Conservation (phyloP, 2,329 filamentous ascomycete genomes). For the Sclerotinia borealis region DNA sequence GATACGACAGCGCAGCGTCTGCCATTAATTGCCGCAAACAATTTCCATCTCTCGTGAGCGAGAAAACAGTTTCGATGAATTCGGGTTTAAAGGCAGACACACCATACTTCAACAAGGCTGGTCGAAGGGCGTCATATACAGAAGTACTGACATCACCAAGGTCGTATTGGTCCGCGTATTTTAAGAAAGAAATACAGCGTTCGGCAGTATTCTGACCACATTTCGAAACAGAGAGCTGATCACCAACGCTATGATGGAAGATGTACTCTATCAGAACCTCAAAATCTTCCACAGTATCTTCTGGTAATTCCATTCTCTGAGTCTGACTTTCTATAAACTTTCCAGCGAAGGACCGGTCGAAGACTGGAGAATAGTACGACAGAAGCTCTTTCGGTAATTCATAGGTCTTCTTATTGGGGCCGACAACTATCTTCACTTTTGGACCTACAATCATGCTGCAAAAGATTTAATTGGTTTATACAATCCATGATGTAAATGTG, state of each 20-base stretch:
- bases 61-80: not conserved
- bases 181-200: not conserved
- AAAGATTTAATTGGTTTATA: not conserved
- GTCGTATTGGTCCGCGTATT: not conserved
- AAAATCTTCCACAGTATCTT: not conserved
- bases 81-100: not conserved
- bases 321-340: conserved; percentile 11
- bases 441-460: conserved; percentile 2
- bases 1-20: not conserved
- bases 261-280: not conserved
- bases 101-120: not conserved
- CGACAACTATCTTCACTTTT: conserved; percentile 15
- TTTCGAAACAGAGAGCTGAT: not conserved
- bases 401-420: conserved; percentile 15
- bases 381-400: conserved; percentile 16
- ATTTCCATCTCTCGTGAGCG: not conserved
- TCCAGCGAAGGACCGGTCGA: conserved; percentile 17
- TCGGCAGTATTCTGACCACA: not conserved
- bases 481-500: not conserved
- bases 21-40: not conserved
- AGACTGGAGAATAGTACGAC: conserved; percentile 16
- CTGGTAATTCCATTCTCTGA: conserved; percentile 12
- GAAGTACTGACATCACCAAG: not conserved
- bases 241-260: not conserved
- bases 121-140: not conserved